Percentiles rank a stretch among this genome's conserved stretches.
phyloP scores from a whole-genome alignment of 2,329 filamentous ascomycete species.

The Aspergillus sp. region DNA sequence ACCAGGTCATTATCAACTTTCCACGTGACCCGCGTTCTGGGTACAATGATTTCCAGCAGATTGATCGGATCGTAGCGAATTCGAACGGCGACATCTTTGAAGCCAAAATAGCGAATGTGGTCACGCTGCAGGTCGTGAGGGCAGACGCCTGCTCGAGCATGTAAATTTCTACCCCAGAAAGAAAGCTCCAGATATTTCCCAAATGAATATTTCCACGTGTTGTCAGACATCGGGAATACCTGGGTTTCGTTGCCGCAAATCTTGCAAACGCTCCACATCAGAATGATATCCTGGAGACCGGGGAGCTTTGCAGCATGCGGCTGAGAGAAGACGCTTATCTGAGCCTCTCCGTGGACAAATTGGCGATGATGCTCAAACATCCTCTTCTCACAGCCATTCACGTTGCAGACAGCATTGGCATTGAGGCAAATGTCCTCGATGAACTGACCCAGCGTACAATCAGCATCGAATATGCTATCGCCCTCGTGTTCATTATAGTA shows the following conservation, averaged over 20 bases:
- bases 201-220: constrained; percentile 97
- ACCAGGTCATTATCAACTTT: constrained; percentile 92
- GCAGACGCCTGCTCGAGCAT: constrained; percentile 72
- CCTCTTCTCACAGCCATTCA: constrained; percentile 80
- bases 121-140: constrained; percentile 90
- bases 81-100: constrained; percentile 78
- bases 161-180: constrained; percentile 88
- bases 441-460: constrained; percentile 92
- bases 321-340: constrained; percentile 88
- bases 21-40: constrained; percentile 87
- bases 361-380: constrained; percentile 94
- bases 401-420: constrained; percentile 73
- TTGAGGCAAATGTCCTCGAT: constrained; percentile 83
- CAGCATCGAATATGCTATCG: constrained; percentile 69
- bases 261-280: constrained; percentile 98
- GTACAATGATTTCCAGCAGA: constrained; percentile 90
- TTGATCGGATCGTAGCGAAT: constrained; percentile 93
- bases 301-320: constrained; percentile 66
- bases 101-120: constrained; percentile 89
- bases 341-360: constrained; percentile 93
- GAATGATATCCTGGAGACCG: constrained; percentile 70
- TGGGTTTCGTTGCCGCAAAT: constrained; percentile 87
- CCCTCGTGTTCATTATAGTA: constrained; percentile 89
- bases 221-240: constrained; percentile 85
- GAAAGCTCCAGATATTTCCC: constrained; percentile 97